These are phyloP conservation scores for Erigeron philadelphicus DNA, from an alignment of 140 eudicot genomes.

Conservation along the genomic window DNA sequence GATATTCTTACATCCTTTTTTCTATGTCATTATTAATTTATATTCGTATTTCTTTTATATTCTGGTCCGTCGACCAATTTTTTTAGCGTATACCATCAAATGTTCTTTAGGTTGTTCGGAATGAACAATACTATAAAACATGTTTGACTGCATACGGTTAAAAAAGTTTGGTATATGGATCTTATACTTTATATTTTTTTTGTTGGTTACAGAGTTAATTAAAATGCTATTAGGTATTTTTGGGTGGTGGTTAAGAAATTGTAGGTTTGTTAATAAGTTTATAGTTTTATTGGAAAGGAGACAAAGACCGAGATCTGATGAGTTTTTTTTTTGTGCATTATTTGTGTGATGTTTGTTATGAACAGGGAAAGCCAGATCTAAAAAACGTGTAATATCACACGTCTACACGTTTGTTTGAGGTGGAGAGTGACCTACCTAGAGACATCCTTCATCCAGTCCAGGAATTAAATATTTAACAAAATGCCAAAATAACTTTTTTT, in stretches of 20 bases:
- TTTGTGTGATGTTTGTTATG: conserved; percentile 45
- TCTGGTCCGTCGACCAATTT: no score
- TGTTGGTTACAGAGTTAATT: no score
- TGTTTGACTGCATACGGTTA: no score
- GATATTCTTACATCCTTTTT: conserved; percentile 21
- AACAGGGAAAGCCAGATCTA: conserved; percentile 58
- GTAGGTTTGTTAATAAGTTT: conserved; percentile 13
- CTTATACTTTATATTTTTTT: no score
- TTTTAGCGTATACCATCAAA: no score
- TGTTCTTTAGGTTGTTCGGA: no score
- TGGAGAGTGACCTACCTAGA: conserved; percentile 37
- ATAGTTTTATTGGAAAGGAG: neutral
- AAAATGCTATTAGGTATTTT: neutral
- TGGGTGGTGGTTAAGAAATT: neutral
- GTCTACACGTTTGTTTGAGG: conserved; percentile 32
- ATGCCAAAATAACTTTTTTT: neutral
- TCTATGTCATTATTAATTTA: neutral
- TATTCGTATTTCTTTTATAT: neutral
- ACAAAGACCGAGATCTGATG: conserved; percentile 41
- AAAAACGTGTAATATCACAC: conserved; percentile 20
- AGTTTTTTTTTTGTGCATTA: conserved; percentile 27
- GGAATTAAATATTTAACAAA: conserved; percentile 1
- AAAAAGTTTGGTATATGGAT: no score
- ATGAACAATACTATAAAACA: no score
- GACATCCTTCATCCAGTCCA: conserved; percentile 25